Evolutionary conservation across 2,329 filamentous ascomycete species (phyloP).

Genomic region (Calonectria hawksworthii): DNA sequence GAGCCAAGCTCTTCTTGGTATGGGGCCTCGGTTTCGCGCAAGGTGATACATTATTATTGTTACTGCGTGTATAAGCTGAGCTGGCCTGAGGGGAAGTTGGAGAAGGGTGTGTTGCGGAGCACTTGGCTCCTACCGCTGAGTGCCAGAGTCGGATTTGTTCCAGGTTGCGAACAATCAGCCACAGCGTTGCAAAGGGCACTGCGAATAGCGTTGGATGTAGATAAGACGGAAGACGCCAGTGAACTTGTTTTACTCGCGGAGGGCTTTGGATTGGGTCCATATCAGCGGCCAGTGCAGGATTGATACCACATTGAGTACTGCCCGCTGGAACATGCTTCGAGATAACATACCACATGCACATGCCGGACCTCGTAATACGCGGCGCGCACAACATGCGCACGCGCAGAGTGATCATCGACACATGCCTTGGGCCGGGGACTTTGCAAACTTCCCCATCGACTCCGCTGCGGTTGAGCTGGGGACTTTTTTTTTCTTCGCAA

Average conservation of each 20-base stretch:
- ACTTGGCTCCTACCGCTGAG: slow-evolving; percentile 1
- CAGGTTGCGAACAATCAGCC: slow-evolving; percentile 6
- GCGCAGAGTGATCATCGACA: not conserved
- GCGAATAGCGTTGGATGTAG: slow-evolving; percentile 9
- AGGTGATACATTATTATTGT: not conserved
- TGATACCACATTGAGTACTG: slow-evolving; percentile 5
- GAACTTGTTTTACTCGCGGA: not conserved
- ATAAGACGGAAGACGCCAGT: slow-evolving; percentile 17
- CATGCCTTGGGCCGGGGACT: not conserved
- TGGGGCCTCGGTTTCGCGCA: not conserved
- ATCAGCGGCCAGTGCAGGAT: not conserved
- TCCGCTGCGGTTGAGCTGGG: not conserved
- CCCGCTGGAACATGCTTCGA: not conserved
- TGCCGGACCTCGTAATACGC: slow-evolving; percentile 11
- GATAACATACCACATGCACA: slow-evolving; percentile 22
- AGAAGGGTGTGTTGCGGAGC: not conserved
- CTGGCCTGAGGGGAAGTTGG: not conserved
- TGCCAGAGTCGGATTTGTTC: slow-evolving; percentile 15
- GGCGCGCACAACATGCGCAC: slow-evolving; percentile 7
- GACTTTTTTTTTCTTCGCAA: not conserved
- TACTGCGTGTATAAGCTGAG: not conserved
- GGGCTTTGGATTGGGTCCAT: not conserved
- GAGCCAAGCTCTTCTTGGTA: slow-evolving; percentile 12
- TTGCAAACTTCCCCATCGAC: not conserved
- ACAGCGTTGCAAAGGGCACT: slow-evolving; percentile 18